These are phyloP conservation scores for Hyaloscypha finlandica DNA, from an alignment of 495 filamentous ascomycete species.

Conservation along the genomic window DNA sequence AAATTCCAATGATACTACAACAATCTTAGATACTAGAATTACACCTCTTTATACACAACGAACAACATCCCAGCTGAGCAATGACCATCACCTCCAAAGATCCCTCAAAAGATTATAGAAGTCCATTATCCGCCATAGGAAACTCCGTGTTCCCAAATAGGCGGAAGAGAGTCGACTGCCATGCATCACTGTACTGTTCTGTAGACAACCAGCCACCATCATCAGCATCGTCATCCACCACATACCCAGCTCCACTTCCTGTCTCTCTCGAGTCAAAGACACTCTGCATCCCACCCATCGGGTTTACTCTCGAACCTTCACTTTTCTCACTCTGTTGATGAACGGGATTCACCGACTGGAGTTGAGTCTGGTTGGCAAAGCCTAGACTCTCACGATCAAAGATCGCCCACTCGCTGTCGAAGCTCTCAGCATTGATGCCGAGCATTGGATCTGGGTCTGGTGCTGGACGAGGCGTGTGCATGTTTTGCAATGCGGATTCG, in stretches of 20 bases:
- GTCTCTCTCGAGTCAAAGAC: background rate
- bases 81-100: background rate
- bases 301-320: background rate
- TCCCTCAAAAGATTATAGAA: background rate
- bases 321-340: background rate
- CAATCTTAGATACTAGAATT: background rate
- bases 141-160: slow-evolving; percentile 33
- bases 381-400: slow-evolving; percentile 44
- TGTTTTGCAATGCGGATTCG: slow-evolving; percentile 41
- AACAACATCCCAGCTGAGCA: background rate
- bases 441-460: slow-evolving; percentile 32
- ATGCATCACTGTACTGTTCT: slow-evolving; percentile 20
- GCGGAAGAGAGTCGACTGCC: slow-evolving; percentile 33
- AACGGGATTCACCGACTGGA: background rate
- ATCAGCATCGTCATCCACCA: background rate
- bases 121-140: slow-evolving; percentile 15
- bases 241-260: background rate
- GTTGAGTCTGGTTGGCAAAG: slow-evolving; percentile 27
- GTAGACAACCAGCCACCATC: slow-evolving; percentile 7
- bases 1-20: too few species aligned
- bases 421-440: slow-evolving; percentile 13
- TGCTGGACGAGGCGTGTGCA: slow-evolving; percentile 42
- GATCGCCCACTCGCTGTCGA: slow-evolving; percentile 42
- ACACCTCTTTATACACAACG: background rate
- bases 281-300: background rate